A percentile compares a stretch with the other conserved stretches of the same genome.
Conservation (phyloP, 495 filamentous ascomycete genomes). For the Podospora bellae-mahoneyi region DNA sequence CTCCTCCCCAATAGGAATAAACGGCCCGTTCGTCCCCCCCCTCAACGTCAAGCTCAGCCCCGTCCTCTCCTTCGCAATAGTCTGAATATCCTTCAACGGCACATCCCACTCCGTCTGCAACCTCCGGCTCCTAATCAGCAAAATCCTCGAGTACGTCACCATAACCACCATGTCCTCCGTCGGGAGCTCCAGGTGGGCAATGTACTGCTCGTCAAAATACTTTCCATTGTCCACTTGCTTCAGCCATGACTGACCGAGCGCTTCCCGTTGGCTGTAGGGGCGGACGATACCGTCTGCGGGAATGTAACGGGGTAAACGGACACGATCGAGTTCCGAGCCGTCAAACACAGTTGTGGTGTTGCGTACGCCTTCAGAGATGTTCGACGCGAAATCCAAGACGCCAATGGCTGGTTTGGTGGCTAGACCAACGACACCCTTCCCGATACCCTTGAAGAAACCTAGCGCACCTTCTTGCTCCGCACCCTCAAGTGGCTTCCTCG, state of each 20-base stretch:
- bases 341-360: slow-evolving; percentile 99
- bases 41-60: slow-evolving; percentile 85
- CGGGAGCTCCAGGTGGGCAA: slow-evolving; percentile 89
- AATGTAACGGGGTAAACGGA: slow-evolving; percentile 87
- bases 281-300: slow-evolving; percentile 89
- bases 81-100: slow-evolving; percentile 91
- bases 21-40: slow-evolving; percentile 88
- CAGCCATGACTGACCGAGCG: slow-evolving; percentile 96
- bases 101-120: slow-evolving; percentile 93
- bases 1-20: slow-evolving; percentile 90
- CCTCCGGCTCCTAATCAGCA: slow-evolving; percentile 82
- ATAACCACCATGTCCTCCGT: slow-evolving; percentile 90
- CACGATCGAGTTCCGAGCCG: slow-evolving; percentile 86
- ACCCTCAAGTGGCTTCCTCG: slow-evolving; percentile 88
- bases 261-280: slow-evolving; percentile 93
- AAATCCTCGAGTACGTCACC: slow-evolving; percentile 87
- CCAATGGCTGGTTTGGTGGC: slow-evolving; percentile 96
- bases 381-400: slow-evolving; percentile 93
- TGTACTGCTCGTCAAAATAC: slow-evolving; percentile 96
- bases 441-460: slow-evolving; percentile 96
- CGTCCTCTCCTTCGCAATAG: slow-evolving; percentile 92
- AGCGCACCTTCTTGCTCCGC: slow-evolving; percentile 91
- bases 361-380: slow-evolving; percentile 92
- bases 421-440: slow-evolving; percentile 87
- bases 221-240: slow-evolving; percentile 96